phyloP scores from a whole-genome alignment of 441 rosid species.

The Viola pubescens region DNA sequence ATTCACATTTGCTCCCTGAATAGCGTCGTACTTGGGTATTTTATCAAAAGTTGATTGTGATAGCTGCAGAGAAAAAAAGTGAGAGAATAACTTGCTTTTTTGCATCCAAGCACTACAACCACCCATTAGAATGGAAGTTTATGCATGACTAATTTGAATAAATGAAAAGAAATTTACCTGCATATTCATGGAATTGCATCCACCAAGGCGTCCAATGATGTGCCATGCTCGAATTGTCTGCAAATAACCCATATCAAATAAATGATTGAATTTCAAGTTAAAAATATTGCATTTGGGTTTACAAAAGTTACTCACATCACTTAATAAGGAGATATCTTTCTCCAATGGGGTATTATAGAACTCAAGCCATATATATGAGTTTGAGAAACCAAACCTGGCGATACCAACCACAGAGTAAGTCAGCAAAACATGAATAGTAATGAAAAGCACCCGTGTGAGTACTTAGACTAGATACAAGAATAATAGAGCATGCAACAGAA shows the following conservation, averaged over 20 bases:
- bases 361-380: conserved; percentile 89
- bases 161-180: conserved; percentile 43
- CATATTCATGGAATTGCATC: conserved; percentile 97
- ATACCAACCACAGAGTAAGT: conserved; percentile 11
- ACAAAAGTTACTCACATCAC: conserved; percentile 54
- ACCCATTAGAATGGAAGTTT: not conserved
- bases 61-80: conserved; percentile 34
- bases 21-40: conserved; percentile 70
- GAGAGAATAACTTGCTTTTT: not conserved
- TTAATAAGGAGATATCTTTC: conserved; percentile 62
- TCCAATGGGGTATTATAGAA: conserved; percentile 73
- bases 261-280: not conserved
- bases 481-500: not conserved
- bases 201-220: conserved; percentile 91
- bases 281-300: conserved; percentile 3
- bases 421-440: conserved; percentile 8
- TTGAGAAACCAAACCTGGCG: conserved; percentile 74
- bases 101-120: conserved; percentile 5
- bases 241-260: conserved; percentile 20
- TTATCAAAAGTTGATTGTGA: conserved; percentile 65
- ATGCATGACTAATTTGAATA: too few relatives aligned
- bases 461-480: not conserved
- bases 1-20: conserved; percentile 68
- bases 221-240: conserved; percentile 91
- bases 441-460: conserved; percentile 6